Base-by-base conservation (phyloP, 176 grass and related monocot species). In the Cymbopogon citratus region DNA sequence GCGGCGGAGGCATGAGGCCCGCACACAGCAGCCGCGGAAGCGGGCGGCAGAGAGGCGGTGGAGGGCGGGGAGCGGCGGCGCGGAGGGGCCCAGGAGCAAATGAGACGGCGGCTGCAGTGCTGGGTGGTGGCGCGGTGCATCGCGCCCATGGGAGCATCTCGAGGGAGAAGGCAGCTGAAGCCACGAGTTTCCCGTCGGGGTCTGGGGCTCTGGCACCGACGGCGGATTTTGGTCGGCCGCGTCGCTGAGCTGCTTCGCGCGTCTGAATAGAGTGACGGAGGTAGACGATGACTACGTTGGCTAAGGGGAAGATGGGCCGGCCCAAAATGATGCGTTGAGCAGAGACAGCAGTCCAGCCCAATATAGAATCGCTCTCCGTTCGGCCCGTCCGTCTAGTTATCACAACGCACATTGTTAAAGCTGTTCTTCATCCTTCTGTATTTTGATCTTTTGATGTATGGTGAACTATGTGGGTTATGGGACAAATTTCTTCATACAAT, bases 101-200 rank as follows among this genome's bases (percentile, higher is more conserved):
- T 19, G 84, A 14, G 71, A 78, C 35, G 9, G 79, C 3, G 9
- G 26, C 1, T 26, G 31, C 1, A 16, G 72, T 63, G 41, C 57
- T 56, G 4, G 59, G 43, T 16, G 60, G 26, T 11, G 25, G 45
- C 18, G 75, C 38, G 27, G 36, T 77, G 66, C 19, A n/a, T n/a
- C n/a, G n/a, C 73, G 66, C n/a, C 66, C 66, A 86, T 27, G 39
- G 61, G 2, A 62, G 67, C 86, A 91, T 91, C 62, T 64, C 18
- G 35, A 25, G 28, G 56, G n/a, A 25, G n/a, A 1, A 1, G n/a
- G 56, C n/a, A 25, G 10, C 56, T 25, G 0, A 12, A 24, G 0
- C n/a, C 54, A n/a, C 56, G 54, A 24, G 7, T 59, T 59, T 59
- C 21, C 54, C 9, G 54, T 59, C 54, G 54, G 6, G 16, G 1